Evolutionary conservation across 108 stramenopile species (phyloP).

Genomic region (Seminavis robusta): DNA sequence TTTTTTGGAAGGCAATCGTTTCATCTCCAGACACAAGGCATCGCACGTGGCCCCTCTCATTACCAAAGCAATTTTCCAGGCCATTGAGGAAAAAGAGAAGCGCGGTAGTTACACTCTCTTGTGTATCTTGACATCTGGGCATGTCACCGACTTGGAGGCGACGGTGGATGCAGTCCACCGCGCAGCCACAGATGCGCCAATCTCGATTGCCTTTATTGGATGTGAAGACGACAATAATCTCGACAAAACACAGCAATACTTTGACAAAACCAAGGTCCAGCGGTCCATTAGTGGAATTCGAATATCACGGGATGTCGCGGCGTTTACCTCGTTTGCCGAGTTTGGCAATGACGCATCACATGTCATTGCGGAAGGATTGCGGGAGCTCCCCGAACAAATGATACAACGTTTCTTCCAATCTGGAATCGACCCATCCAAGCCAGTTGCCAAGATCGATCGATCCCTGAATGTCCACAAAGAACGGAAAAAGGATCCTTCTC

Average conservation of each 20-base stretch:
- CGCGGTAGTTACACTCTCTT: constrained; percentile 54
- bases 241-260: constrained; percentile 32
- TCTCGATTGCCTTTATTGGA: constrained; percentile 78
- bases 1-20: constrained; percentile 32
- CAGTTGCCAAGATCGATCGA: too few relatives aligned
- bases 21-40: too few relatives aligned
- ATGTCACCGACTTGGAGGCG: constrained; percentile 68
- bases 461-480: too few relatives aligned
- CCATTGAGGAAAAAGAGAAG: constrained; percentile 22
- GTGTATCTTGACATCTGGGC: constrained; percentile 85
- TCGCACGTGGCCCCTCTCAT: too few relatives aligned
- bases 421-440: constrained; percentile 45
- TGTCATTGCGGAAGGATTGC: constrained; percentile 39
- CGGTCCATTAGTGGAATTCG: constrained; percentile 44
- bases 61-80: constrained; percentile 54
- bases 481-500: too few relatives aligned
- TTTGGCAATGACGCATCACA: constrained; percentile 40
- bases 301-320: constrained; percentile 64
- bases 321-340: constrained; percentile 64
- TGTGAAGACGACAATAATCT: constrained; percentile 72
- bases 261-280: constrained; percentile 17
- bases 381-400: constrained; percentile 63
- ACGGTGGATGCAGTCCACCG: constrained; percentile 48
- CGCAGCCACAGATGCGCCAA: constrained; percentile 55
- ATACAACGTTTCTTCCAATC: constrained; percentile 41